phyloP scores from a whole-genome alignment of 1,284 basidiomycete genomes.

The Tylopilus orsonianus region DNA sequence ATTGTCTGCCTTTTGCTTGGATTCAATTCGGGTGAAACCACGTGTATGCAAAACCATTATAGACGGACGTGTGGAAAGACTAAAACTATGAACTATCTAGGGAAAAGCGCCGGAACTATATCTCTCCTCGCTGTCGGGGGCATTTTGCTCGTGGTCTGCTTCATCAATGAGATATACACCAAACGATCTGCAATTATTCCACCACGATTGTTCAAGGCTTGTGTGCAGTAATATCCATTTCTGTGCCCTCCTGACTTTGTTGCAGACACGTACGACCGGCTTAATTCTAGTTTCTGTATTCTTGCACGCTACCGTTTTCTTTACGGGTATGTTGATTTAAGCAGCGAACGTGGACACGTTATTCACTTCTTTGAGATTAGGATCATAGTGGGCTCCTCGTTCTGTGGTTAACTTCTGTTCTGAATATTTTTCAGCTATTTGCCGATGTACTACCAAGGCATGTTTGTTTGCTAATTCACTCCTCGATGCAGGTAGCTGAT shows the following conservation, averaged over 20 bases:
- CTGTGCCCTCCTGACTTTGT: constrained; percentile 3
- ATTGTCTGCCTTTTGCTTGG: constrained; percentile 48
- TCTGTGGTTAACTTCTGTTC: neutral
- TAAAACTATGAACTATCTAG: constrained; percentile 18
- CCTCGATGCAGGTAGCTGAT: constrained; percentile 22
- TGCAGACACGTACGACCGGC: constrained; percentile 44
- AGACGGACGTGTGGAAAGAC: neutral
- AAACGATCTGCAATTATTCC: constrained; percentile 54
- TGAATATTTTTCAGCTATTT: constrained; percentile 26
- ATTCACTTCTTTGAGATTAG: constrained; percentile 12
- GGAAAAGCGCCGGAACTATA: constrained; percentile 42
- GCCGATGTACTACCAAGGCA: constrained; percentile 33
- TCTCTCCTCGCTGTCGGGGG: constrained; percentile 49
- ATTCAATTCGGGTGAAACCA: constrained; percentile 33
- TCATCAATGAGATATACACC: constrained; percentile 47
- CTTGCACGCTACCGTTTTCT: constrained; percentile 43
- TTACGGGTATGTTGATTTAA: constrained; percentile 24
- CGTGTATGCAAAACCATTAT: constrained; percentile 17
- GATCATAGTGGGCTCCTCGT: constrained; percentile 25
- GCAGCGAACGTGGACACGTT: neutral
- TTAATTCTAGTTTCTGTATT: constrained; percentile 39
- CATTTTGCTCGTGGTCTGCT: constrained; percentile 39
- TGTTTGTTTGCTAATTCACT: constrained; percentile 3
- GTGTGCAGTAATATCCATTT: neutral
- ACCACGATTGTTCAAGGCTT: constrained; percentile 43